Evolutionary conservation across 768 basidiomycete genomes (phyloP), one percentile per base, ranked within the genome.

Genomic region (Podaxis rugospora): DNA sequence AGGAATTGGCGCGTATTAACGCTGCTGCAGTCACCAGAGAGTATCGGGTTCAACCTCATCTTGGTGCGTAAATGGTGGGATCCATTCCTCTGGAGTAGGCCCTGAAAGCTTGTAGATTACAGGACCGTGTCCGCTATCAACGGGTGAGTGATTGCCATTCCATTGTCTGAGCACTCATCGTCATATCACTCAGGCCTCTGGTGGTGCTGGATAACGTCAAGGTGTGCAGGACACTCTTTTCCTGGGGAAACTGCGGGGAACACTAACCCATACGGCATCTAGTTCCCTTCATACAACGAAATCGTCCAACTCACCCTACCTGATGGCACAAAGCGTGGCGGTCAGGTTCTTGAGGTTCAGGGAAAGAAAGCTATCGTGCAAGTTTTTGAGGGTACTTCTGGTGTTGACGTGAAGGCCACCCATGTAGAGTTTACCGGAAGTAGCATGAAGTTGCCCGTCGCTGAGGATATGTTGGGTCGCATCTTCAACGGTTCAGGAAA

Each of bases 331-430:
- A 92, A 89, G 71, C 90, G 97, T 66, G 95, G 95, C 16, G 97
- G 97, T 28, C 97, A 98, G 75, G 96, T 98, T 10, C 86, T 99
- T 52, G 97, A 99, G 74, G 95, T 99, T 42, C 90, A 93, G 71
- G 97, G 97, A 57, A 97, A 95, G 82, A 98, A 98, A 72, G 97
- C 97, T 44, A 94, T 99, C 69, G 96, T 99, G 18, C 97, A 99
- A 73, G 96, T 99, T 63, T 99, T 99, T 68, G 97, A 99, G 74
- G 97, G 97, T 55, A 99, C 97, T 2, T 85, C 95, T 9, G 97
- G 97, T 37, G 90, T 98, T 47, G 97, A 99, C 73, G 97, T 98
- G 68, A 96, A 95, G 72, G 84, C 92, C 13, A 99, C 97, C 2
- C 94, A 95, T 70, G 95, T 98, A 72, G 93, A 97, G 71, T 98